Evolutionary conservation across 306 rosid genomes (phyloP).

Genomic region (Alnus glutinosa): DNA sequence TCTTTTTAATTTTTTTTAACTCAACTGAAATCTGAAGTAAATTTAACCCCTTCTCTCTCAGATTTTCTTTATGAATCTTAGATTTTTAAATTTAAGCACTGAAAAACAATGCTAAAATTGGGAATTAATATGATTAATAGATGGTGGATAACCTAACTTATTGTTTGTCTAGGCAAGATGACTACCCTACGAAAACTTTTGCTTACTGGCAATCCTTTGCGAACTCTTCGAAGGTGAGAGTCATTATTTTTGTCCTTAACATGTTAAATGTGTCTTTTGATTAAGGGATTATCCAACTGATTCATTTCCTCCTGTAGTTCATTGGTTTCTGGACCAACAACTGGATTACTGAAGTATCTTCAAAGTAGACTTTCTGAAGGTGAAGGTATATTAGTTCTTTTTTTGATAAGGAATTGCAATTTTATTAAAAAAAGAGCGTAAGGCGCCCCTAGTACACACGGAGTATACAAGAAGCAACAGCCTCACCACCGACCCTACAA

Average conservation of each 20-base stretch:
- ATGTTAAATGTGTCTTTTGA: slow-evolving; percentile 13
- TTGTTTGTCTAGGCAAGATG: slow-evolving; percentile 75
- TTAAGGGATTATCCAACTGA: slow-evolving; percentile 25
- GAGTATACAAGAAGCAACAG: too few species aligned
- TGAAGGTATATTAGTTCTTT: slow-evolving; percentile 52
- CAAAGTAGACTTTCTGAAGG: slow-evolving; percentile 79
- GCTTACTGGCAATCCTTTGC: slow-evolving; percentile 79
- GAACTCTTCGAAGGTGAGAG: slow-evolving; percentile 82
- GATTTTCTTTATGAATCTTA: neutral
- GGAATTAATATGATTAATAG: slow-evolving; percentile 19
- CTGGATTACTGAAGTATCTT: slow-evolving; percentile 69
- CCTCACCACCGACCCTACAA: too few species aligned
- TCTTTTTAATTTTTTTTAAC: neutral
- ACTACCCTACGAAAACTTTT: slow-evolving; percentile 84
- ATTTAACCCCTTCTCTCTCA: neutral
- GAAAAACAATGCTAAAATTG: neutral
- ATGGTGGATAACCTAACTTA: slow-evolving; percentile 13
- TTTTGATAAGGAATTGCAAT: too few species aligned
- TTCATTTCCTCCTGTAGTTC: slow-evolving; percentile 54
- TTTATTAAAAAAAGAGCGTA: too few species aligned
- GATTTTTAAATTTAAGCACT: neutral
- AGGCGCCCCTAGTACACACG: too few species aligned
- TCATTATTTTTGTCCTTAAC: slow-evolving; percentile 24
- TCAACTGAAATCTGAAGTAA: neutral
- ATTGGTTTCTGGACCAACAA: slow-evolving; percentile 86